Conservation (phyloP, 805 yeast species). For the Wickerhamomyces xylosicus region DNA sequence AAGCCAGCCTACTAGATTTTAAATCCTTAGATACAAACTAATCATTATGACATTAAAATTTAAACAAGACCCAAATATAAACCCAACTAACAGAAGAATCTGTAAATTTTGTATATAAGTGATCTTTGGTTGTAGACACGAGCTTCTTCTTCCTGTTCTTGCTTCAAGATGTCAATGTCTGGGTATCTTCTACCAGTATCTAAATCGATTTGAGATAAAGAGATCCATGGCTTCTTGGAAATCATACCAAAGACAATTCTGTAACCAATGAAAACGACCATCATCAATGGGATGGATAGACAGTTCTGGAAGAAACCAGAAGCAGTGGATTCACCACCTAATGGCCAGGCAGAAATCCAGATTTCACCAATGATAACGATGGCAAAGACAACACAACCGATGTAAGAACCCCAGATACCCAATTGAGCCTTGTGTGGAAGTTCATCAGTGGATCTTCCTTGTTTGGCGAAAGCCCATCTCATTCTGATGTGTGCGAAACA, state of each 20-base stretch:
- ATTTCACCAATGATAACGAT: conserved; percentile 66
- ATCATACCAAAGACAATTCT: conserved; percentile 25
- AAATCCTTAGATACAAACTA: too few relatives aligned
- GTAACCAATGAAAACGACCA: conserved; percentile 23
- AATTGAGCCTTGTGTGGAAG: conserved; percentile 53
- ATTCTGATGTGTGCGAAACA: conserved; percentile 52
- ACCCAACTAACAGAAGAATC: conserved; percentile 46
- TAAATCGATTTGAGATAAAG: conserved; percentile 41
- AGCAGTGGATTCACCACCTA: conserved; percentile 24
- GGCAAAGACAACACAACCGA: conserved; percentile 46
- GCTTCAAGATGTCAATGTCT: conserved; percentile 44
- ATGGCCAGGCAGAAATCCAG: conserved; percentile 74
- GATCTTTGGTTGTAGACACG: conserved; percentile 35
- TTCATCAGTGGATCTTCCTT: conserved; percentile 62
- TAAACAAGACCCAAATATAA: not conserved
- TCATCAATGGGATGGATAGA: conserved; percentile 26
- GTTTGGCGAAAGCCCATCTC: conserved; percentile 49
- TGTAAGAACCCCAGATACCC: conserved; percentile 58
- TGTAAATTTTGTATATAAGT: conserved; percentile 35
- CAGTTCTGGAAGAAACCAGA: conserved; percentile 28
- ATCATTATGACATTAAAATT: not conserved
- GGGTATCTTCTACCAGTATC: conserved; percentile 58
- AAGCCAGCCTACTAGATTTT: too few relatives aligned
- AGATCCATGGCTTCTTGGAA: conserved; percentile 29
- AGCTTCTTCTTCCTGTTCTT: conserved; percentile 46